Evolutionary conservation across 495 filamentous ascomycete species (phyloP).

Genomic region (Penicillium pancosmium): DNA sequence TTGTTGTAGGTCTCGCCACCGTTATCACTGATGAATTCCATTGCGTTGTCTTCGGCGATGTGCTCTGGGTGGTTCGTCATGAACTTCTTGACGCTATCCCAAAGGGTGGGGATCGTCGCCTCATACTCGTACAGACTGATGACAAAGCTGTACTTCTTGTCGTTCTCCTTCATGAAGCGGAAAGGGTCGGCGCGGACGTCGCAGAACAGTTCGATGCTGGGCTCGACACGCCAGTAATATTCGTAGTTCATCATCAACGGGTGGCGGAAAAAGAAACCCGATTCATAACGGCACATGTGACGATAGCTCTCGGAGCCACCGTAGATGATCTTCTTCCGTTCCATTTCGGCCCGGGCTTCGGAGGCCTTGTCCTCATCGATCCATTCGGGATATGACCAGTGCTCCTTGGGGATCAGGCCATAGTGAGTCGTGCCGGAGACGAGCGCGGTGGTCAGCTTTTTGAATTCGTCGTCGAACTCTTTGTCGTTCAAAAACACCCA

Average conservation of each 20-base stretch:
- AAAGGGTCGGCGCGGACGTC: conserved; percentile 85
- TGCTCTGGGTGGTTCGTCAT: conserved; percentile 88
- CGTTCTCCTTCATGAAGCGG: conserved; percentile 82
- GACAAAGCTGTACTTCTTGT: conserved; percentile 90
- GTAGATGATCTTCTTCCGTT: conserved; percentile 84
- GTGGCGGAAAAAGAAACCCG: conserved; percentile 91
- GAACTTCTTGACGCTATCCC: conserved; percentile 91
- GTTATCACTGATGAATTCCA: conserved; percentile 91
- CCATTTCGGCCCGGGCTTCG: conserved; percentile 84
- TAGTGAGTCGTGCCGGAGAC: conserved; percentile 92
- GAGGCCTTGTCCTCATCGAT: conserved; percentile 85
- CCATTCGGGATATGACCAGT: conserved; percentile 87
- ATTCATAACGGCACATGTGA: conserved; percentile 94
- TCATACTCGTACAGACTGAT: conserved; percentile 92
- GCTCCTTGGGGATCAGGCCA: conserved; percentile 78
- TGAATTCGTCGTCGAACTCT: conserved; percentile 90
- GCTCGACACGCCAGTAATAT: conserved; percentile 93
- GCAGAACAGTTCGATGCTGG: conserved; percentile 84
- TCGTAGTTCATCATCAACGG: conserved; percentile 81
- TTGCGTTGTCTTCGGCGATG: conserved; percentile 78
- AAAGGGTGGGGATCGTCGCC: conserved; percentile 94
- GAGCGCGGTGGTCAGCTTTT: conserved; percentile 82
- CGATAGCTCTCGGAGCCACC: conserved; percentile 90
- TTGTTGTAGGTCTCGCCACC: conserved; percentile 89
- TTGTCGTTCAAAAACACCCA: conserved; percentile 99